Evolutionary conservation across 345 rosid species (phyloP).

Genomic region (Gossypium mustelinum): DNA sequence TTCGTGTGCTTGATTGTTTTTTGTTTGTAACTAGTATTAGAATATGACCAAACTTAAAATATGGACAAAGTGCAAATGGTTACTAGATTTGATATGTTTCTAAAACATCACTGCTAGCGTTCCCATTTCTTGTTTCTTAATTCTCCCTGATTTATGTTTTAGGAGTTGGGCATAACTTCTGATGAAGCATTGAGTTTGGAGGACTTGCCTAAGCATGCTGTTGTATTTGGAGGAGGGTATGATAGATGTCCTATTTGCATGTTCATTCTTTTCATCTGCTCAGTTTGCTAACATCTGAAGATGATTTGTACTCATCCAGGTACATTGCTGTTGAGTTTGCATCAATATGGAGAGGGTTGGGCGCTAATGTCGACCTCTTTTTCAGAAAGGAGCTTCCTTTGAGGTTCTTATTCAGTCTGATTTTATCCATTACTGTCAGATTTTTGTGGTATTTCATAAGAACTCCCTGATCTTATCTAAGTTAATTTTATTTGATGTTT

Average conservation of each 20-base stretch:
- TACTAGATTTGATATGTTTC: slow-evolving; percentile 5
- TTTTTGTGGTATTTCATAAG: slow-evolving; percentile 13
- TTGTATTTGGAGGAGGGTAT: slow-evolving; percentile 98
- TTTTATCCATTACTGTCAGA: not conserved
- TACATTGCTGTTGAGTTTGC: slow-evolving; percentile 99
- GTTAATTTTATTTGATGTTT: slow-evolving; percentile 11
- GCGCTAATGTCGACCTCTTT: slow-evolving; percentile 78
- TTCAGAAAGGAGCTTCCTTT: slow-evolving; percentile 93
- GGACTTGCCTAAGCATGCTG: slow-evolving; percentile 80
- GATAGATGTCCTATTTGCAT: slow-evolving; percentile 17
- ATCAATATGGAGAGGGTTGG: slow-evolving; percentile 99
- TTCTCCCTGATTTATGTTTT: slow-evolving; percentile 12
- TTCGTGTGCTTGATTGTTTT: not conserved
- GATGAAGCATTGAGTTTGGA: slow-evolving; percentile 99
- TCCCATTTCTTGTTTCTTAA: not conserved
- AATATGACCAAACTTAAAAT: not conserved
- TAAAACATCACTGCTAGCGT: not conserved
- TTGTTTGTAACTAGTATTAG: not conserved
- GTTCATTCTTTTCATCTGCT: slow-evolving; percentile 17
- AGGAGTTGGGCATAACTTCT: slow-evolving; percentile 97
- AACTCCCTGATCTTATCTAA: not conserved
- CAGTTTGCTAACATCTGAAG: slow-evolving; percentile 17
- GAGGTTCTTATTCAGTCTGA: slow-evolving; percentile 48
- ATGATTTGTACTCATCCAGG: slow-evolving; percentile 37
- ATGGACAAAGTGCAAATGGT: not conserved